Conservation (phyloP, 805 yeast genomes). For the Ogataea pilisensis region DNA sequence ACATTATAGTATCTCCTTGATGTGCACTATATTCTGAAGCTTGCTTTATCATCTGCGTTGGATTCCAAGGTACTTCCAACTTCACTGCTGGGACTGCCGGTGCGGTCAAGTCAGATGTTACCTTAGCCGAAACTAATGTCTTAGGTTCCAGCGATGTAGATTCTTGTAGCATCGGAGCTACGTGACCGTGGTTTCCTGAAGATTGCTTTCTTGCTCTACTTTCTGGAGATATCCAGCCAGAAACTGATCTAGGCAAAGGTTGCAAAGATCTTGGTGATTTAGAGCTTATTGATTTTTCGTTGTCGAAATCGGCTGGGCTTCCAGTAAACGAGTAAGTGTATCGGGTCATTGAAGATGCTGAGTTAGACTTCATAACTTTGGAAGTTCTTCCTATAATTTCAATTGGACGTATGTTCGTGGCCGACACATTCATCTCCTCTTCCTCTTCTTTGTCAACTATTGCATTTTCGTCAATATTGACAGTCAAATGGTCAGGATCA, state of each 20-base stretch:
- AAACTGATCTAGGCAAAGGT: neutral
- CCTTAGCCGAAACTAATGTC: too few relatives aligned
- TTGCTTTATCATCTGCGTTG: slow-evolving; percentile 44
- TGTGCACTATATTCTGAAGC: slow-evolving; percentile 50
- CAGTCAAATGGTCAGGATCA: too few relatives aligned
- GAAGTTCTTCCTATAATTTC: slow-evolving; percentile 11
- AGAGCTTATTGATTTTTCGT: slow-evolving; percentile 26
- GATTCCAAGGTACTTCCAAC: slow-evolving; percentile 50
- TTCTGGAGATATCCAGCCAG: too few relatives aligned
- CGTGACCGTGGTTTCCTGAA: slow-evolving; percentile 23
- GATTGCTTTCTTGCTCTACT: slow-evolving; percentile 16
- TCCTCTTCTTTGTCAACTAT: slow-evolving; percentile 21
- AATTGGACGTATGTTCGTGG: slow-evolving; percentile 13
- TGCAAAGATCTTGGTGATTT: slow-evolving; percentile 17
- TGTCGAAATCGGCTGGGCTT: slow-evolving; percentile 31
- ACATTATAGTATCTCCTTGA: slow-evolving; percentile 63
- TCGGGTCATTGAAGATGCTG: slow-evolving; percentile 12
- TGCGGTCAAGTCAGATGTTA: neutral
- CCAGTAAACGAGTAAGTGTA: slow-evolving; percentile 32
- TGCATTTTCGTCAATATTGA: slow-evolving; percentile 21
- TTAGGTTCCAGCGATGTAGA: slow-evolving; percentile 3
- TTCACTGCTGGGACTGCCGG: neutral
- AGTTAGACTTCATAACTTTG: slow-evolving; percentile 3
- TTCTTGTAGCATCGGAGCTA: slow-evolving; percentile 26
- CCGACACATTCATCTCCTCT: neutral